Percentiles rank a stretch among this genome's conserved stretches.
These are phyloP conservation scores for Suhomyces sp. DNA, from an alignment of 805 yeast genomes.

Conservation along the genomic window DNA sequence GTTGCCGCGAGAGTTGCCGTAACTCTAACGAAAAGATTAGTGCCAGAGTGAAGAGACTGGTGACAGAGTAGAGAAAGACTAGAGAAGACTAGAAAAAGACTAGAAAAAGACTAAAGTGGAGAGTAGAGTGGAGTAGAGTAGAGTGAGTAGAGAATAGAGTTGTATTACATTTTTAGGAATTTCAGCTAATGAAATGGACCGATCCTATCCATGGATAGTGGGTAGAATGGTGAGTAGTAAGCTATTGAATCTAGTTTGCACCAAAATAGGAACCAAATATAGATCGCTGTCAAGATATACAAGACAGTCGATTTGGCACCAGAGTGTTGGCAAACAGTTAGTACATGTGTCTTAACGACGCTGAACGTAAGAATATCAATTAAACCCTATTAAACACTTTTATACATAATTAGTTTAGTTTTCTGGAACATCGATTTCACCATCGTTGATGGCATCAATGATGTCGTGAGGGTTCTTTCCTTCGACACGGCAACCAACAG, in stretches of 20 bases:
- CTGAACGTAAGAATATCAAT: conserved; percentile 7
- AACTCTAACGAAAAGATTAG: no score
- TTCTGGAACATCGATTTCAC: conserved; percentile 93
- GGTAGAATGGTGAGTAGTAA: conserved; percentile 14
- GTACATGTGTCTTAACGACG: not conserved
- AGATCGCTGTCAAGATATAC: conserved; percentile 1
- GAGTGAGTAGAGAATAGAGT: not conserved
- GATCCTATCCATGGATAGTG: conserved; percentile 5
- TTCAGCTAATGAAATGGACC: conserved; percentile 13
- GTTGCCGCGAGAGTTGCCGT: not conserved
- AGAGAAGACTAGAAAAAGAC: no score
- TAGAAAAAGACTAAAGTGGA: not conserved
- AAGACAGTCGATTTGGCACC: conserved; percentile 13
- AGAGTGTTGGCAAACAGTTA: conserved; percentile 17
- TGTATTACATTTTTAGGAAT: not conserved
- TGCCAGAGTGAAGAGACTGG: no score
- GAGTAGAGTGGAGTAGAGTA: not conserved
- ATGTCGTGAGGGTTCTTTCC: conserved; percentile 99
- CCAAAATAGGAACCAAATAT: conserved; percentile 19
- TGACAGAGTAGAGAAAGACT: no score
- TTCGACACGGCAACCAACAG: conserved; percentile 99
- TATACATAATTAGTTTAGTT: conserved; percentile 49
- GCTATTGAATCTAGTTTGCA: conserved; percentile 16
- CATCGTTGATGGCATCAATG: conserved; percentile 97
- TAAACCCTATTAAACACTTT: conserved; percentile 38